Evolutionary conservation across 306 rosid genomes (phyloP).

Genomic region (Rubus parviflorus): DNA sequence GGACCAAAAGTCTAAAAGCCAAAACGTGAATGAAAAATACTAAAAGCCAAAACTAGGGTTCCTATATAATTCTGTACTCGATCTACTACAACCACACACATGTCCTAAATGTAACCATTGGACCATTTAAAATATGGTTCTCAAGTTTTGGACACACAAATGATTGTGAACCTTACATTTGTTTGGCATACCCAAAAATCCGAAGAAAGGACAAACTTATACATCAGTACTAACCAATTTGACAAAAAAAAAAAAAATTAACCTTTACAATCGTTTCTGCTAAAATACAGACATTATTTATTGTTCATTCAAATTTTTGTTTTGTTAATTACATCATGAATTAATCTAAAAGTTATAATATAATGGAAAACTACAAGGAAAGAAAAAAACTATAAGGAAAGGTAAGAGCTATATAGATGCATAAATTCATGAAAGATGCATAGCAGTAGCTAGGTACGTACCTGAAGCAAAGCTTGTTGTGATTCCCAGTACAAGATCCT

Average conservation of each 20-base stretch:
- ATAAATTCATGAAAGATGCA: neutral
- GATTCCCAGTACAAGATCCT: conserved; percentile 61
- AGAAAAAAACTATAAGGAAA: neutral
- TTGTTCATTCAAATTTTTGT: neutral
- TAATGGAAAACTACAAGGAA: neutral
- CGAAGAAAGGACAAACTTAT: neutral
- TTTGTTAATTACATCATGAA: neutral
- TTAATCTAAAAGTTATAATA: neutral
- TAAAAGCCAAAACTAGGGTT: conserved; percentile 5
- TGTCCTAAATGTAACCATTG: neutral
- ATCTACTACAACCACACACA: conserved; percentile 4
- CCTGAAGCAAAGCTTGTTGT: conserved; percentile 53
- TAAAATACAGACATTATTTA: neutral
- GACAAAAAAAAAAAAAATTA: neutral
- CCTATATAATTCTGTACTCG: neutral
- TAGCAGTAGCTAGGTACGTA: neutral
- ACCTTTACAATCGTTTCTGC: neutral
- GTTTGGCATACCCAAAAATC: neutral
- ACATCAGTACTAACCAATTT: neutral
- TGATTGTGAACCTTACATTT: conserved; percentile 9
- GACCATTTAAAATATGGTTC: neutral
- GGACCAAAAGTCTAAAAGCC: too few relatives aligned
- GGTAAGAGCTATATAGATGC: neutral
- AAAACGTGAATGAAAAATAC: too few relatives aligned
- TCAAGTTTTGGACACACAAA: neutral